phyloP scores from a whole-genome alignment of 2,329 filamentous ascomycete species.

The Cladophialophora bantiana region DNA sequence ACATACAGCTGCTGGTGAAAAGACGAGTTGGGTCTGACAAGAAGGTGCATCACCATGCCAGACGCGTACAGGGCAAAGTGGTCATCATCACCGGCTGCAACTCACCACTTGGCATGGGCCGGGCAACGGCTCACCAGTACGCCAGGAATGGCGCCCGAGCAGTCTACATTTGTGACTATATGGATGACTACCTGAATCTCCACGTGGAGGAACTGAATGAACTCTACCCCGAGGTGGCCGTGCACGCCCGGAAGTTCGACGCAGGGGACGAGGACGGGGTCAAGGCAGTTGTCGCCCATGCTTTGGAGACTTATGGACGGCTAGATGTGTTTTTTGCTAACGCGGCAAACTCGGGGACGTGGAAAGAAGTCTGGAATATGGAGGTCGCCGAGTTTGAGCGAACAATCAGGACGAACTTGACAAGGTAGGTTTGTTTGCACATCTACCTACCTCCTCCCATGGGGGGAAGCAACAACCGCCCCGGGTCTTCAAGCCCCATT shows the following conservation, averaged over 20 bases:
- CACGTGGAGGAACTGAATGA: slow-evolving; percentile 77
- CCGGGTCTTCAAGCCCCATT: no score
- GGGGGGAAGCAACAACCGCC: no score
- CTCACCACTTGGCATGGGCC: slow-evolving; percentile 84
- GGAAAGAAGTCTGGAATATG: slow-evolving; percentile 70
- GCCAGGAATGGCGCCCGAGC: slow-evolving; percentile 83
- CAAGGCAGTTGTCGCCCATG: slow-evolving; percentile 76
- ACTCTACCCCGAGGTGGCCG: slow-evolving; percentile 73
- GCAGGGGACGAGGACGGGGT: slow-evolving; percentile 79
- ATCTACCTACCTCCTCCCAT: no score
- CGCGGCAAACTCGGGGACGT: slow-evolving; percentile 75
- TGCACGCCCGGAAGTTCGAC: slow-evolving; percentile 79
- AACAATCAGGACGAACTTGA: slow-evolving; percentile 73
- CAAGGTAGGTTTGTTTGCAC: slow-evolving; percentile 60
- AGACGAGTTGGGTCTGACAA: slow-evolving; percentile 71
- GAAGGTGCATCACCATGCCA: slow-evolving; percentile 51
- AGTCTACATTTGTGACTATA: slow-evolving; percentile 86
- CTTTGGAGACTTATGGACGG: slow-evolving; percentile 73
- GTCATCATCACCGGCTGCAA: slow-evolving; percentile 84
- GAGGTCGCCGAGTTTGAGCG: slow-evolving; percentile 76
- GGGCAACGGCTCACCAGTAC: slow-evolving; percentile 86
- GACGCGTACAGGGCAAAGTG: slow-evolving; percentile 68
- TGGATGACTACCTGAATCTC: slow-evolving; percentile 65
- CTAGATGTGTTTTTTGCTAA: slow-evolving; percentile 96
- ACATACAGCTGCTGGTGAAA: slow-evolving; percentile 51